Conservation (phyloP, 2,329 filamentous ascomycete genomes). For the Colletotrichum tabaci region DNA sequence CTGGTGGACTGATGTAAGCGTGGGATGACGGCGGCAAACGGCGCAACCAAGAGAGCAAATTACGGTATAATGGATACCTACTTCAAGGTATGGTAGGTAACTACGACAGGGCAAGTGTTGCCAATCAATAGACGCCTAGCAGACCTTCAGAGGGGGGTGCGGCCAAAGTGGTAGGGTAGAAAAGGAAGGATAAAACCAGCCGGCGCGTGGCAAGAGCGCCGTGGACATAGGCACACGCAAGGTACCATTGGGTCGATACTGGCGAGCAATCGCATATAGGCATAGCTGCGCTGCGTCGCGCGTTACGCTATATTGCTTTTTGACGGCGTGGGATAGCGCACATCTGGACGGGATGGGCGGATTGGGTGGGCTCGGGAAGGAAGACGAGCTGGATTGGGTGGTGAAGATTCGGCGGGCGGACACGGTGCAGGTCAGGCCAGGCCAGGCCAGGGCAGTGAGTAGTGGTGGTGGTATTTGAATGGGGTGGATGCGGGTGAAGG, state of each 20-base stretch:
- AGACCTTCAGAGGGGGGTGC: no score
- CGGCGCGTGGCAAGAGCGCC: not conserved
- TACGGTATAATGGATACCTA: not conserved
- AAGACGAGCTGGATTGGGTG: constrained; percentile 34
- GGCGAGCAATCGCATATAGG: not conserved
- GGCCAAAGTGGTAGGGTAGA: no score
- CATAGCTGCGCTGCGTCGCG: not conserved
- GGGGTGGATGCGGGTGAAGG: constrained; percentile 1
- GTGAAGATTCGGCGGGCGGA: constrained; percentile 32
- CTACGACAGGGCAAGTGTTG: no score
- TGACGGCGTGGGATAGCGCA: constrained; percentile 1
- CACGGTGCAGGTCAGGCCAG: constrained; percentile 13
- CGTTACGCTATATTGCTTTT: constrained; percentile 7
- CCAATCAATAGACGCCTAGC: no score
- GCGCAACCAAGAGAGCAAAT: constrained; percentile 11
- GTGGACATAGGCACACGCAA: not conserved
- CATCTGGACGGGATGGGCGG: constrained; percentile 1
- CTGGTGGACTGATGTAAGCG: constrained; percentile 7
- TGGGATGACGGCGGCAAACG: constrained; percentile 16
- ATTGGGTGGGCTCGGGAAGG: constrained; percentile 17
- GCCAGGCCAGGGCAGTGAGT: not conserved
- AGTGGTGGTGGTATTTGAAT: constrained; percentile 2
- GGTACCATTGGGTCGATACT: not conserved
- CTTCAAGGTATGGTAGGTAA: not conserved
- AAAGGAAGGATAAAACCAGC: not conserved